A percentile compares a stretch with the other conserved stretches of the same genome.
These are phyloP conservation scores for Cryptosporidium meleagridis DNA, from an alignment of 169 alveolate species.

Conservation along the genomic window DNA sequence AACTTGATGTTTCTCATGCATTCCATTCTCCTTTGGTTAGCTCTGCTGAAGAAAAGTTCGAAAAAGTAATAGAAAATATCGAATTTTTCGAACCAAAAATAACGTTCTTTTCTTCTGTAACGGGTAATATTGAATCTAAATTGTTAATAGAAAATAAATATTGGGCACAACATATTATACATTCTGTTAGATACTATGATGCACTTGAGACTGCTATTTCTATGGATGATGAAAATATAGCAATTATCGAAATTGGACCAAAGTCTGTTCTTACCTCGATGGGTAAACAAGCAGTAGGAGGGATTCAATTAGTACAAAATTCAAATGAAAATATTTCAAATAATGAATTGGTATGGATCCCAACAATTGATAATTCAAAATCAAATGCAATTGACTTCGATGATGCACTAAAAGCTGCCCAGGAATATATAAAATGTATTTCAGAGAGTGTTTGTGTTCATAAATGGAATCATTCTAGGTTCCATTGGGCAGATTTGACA, in stretches of 20 bases:
- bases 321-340: background rate
- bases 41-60: background rate
- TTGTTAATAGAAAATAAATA: background rate
- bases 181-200: constrained; percentile 43
- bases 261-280: constrained; percentile 18
- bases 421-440: too few species aligned
- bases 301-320: constrained; percentile 28
- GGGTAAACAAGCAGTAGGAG: background rate
- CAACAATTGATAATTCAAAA: too few species aligned
- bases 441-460: too few species aligned
- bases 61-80: constrained; percentile 30
- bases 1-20: constrained; percentile 30
- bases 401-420: too few species aligned
- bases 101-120: background rate
- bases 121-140: too few species aligned
- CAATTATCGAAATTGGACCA: constrained; percentile 56
- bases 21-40: constrained; percentile 41
- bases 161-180: constrained; percentile 55
- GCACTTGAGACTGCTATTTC: constrained; percentile 2
- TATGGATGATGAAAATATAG: background rate
- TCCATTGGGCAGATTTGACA: too few species aligned
- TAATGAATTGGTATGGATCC: constrained; percentile 9
- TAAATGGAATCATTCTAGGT: too few species aligned
- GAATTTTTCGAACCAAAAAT: background rate
- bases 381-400: too few species aligned